Percentiles rank a stretch among this genome's conserved stretches.
These are phyloP conservation scores for Malbranchea cinnamomea DNA, from an alignment of 2,329 filamentous ascomycete genomes.

Conservation along the genomic window DNA sequence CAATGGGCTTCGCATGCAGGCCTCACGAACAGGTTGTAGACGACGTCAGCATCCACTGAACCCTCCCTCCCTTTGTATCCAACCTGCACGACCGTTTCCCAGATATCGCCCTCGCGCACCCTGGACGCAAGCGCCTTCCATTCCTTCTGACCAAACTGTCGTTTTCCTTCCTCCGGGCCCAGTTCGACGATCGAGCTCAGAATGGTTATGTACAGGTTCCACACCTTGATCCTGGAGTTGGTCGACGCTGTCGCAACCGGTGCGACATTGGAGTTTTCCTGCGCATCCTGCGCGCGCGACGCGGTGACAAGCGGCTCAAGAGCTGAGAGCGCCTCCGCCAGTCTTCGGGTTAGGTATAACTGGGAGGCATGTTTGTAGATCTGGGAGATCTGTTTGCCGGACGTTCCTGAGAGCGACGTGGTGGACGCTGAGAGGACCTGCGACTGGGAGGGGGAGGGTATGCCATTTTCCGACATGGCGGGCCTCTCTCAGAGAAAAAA, in stretches of 20 bases:
- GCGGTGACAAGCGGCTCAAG: constrained; percentile 64
- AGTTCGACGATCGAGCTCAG: constrained; percentile 83
- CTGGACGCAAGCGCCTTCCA: constrained; percentile 73
- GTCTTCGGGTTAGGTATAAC: constrained; percentile 81
- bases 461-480: constrained; percentile 14
- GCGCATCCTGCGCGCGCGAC: constrained; percentile 17
- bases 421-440: constrained; percentile 52
- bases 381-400: constrained; percentile 65
- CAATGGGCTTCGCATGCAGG: constrained; percentile 8
- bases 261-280: constrained; percentile 40
- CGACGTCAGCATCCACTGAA: constrained; percentile 85
- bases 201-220: constrained; percentile 91
- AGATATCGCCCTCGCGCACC: constrained; percentile 79
- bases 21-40: constrained; percentile 38
- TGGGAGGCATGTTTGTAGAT: constrained; percentile 89
- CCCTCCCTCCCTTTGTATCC: constrained; percentile 82
- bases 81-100: constrained; percentile 78
- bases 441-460: constrained; percentile 28
- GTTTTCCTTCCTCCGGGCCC: constrained; percentile 78
- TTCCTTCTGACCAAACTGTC: constrained; percentile 67
- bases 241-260: constrained; percentile 68
- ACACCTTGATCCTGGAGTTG: constrained; percentile 81
- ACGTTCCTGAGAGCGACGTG: constrained; percentile 40
- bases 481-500: not conserved
- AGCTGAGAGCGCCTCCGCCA: constrained; percentile 77